Base-by-base conservation (phyloP, 2,329 filamentous ascomycete genomes). In the Fusarium sp. region DNA sequence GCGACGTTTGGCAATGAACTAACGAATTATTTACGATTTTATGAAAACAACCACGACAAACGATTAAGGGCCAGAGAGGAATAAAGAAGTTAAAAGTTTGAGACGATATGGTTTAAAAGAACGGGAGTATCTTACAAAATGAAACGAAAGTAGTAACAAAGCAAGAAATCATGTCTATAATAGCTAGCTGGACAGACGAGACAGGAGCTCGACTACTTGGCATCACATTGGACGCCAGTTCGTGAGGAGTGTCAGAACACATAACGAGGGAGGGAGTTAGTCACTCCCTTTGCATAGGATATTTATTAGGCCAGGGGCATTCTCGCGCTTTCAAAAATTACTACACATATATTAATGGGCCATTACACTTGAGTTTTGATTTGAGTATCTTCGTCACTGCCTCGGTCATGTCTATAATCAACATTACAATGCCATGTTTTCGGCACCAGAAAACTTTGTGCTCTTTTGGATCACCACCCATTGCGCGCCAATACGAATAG, bases 11-110 rank as follows among this genome's bases (percentile, higher is more conserved):
- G 62, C 55, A 59, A 73, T 50, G 68, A 73, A 33, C 52, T 66
- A 46, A 61, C 56, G 55, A 71, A 71, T 40, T 59, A 46, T 54
- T 70, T 20, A 73, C 46, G 71, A 73, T 66, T 32, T 66, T 60
- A 73, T 37, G 71, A 73, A 47, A 61, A 33, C 33, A 63, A 39
- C 40, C 58, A 45, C 37, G 52, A 49, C 51, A 50, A 14, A 57
- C 33, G 65, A 43, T 45, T 39, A 43, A 22, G 51, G 43, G 30
- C 27, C 41, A 40, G 27, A 54, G 33, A 68, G 57, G 54, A 39
- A 54, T 40, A 25, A 44, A 58, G 49, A 43, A 49, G 17, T 20
- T 46, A 63, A 62, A 70, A 67, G 49, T 63, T 67, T 57, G 65
- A 58, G 37, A 67, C 48, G 19, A 40, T 51, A 39, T 50, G 32